phyloP scores from a whole-genome alignment of 192 early-diverging fungal genomes.

The Coemansia sp. region DNA sequence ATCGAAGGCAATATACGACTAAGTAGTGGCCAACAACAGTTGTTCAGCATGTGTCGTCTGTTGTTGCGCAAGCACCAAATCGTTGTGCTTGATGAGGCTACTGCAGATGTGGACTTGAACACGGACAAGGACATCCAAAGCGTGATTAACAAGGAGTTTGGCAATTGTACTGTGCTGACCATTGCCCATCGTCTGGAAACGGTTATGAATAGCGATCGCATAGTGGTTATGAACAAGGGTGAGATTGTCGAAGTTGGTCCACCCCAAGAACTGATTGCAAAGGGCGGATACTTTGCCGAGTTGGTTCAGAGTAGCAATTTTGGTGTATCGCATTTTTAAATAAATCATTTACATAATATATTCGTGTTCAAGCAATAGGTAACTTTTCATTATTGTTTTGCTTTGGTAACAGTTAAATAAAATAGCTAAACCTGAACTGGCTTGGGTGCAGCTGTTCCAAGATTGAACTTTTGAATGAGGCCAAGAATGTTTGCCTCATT shows the following conservation, averaged over 20 bases:
- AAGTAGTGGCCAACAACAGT: constrained; percentile 59
- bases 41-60: constrained; percentile 61
- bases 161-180: constrained; percentile 50
- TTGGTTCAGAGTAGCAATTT: not conserved
- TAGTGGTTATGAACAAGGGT: constrained; percentile 73
- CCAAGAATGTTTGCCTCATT: constrained; percentile 25
- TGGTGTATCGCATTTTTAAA: not conserved
- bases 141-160: constrained; percentile 55
- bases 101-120: constrained; percentile 58
- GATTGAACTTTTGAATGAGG: constrained; percentile 29
- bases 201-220: constrained; percentile 62
- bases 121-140: constrained; percentile 16
- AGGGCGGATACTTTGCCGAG: not conserved
- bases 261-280: constrained; percentile 38
- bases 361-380: not conserved
- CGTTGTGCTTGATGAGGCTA: constrained; percentile 69
- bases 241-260: constrained; percentile 61
- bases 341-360: not conserved
- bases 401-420: not conserved
- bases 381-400: too few species aligned
- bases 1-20: constrained; percentile 3
- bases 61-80: constrained; percentile 56
- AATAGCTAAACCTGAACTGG: constrained; percentile 5
- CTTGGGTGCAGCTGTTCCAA: constrained; percentile 31
- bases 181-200: constrained; percentile 76